phyloP scores from a whole-genome alignment of 2,329 filamentous ascomycete genomes.

The Pseudocercospora cruenta region DNA sequence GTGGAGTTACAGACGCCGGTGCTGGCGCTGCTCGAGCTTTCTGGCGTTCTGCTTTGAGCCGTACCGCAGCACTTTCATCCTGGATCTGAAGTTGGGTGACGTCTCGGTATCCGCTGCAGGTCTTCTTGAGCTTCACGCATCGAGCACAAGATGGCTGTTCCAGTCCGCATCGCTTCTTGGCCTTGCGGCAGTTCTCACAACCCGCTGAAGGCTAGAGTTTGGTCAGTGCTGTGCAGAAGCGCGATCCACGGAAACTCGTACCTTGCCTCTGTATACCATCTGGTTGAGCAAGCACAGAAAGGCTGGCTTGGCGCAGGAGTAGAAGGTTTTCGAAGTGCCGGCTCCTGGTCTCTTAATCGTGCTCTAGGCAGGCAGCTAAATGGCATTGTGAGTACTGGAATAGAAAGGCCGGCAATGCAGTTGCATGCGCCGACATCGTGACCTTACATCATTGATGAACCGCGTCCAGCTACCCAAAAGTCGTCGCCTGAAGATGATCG shows the following conservation, averaged over 20 bases:
- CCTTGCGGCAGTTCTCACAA: conserved; percentile 40
- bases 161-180: conserved; percentile 40
- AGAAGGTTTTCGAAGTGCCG: neutral
- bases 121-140: conserved; percentile 39
- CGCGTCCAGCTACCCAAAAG: neutral
- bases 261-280: conserved; percentile 39
- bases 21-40: conserved; percentile 30
- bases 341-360: neutral
- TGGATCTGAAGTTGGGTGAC: conserved; percentile 38
- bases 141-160: conserved; percentile 37
- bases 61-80: conserved; percentile 38
- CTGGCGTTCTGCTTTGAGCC: conserved; percentile 30
- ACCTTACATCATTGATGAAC: neutral
- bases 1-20: neutral
- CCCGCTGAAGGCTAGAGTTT: conserved; percentile 33
- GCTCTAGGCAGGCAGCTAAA: neutral
- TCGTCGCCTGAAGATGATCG: neutral
- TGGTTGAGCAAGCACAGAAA: neutral
- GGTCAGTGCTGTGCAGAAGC: conserved; percentile 1
- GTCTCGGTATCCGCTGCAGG: conserved; percentile 39
- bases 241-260: neutral
- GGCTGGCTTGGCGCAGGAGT: conserved; percentile 4
- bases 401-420: neutral
- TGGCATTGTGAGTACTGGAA: neutral
- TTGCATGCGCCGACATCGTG: neutral